Evolutionary conservation across 768 basidiomycete genomes (phyloP), one percentile per base, ranked within the genome.

Genomic region (Pulveroboletus ravenelii): DNA sequence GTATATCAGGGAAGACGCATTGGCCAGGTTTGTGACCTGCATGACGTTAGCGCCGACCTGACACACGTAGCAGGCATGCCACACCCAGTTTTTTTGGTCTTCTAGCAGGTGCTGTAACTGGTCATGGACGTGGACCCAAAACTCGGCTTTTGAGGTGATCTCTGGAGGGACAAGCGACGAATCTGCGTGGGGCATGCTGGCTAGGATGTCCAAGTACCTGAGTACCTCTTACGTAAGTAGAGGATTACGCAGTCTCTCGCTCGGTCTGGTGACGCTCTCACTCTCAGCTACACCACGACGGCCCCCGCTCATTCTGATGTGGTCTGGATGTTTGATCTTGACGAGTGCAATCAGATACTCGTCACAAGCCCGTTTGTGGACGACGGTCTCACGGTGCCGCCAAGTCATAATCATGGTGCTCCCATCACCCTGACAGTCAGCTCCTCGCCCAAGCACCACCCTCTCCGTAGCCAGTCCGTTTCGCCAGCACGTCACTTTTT

Each of bases 11-110:
- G 90, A 83, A 23, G 90, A 80, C 0, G 89, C 78, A 63, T 94
- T 95, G 38, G 91, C 81, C 18, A 93, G 76, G 65, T 92, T 93
- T n/a, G 92, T 81, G 37, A 95, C 77, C 89, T 92, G 59, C 18
- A 37, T 3, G 38, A 38, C 14, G 27, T 36, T 42, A 14, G 18
- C 29, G 40, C 43, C 18, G 45, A 42, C 23, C 23, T n/a, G 43
- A 50, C 31, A 54, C 51, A 25, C 20, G 54, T 36, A 36, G n/a
- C 41, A 10, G 35, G 5, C 13, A 10, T 23, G 34, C 36, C 75
- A 55, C 67, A 92, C 93, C 93, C 91, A 94, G 62, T 85, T 77
- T 48, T 81, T 72, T 58, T 92, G 80, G 10, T 76, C 85, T 9
- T 77, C 80, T 3, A 93, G 67, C 30, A 96, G 68, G 18, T 70